Base-by-base conservation (phyloP, 805 yeast genomes). In the Starmerella powellii region DNA sequence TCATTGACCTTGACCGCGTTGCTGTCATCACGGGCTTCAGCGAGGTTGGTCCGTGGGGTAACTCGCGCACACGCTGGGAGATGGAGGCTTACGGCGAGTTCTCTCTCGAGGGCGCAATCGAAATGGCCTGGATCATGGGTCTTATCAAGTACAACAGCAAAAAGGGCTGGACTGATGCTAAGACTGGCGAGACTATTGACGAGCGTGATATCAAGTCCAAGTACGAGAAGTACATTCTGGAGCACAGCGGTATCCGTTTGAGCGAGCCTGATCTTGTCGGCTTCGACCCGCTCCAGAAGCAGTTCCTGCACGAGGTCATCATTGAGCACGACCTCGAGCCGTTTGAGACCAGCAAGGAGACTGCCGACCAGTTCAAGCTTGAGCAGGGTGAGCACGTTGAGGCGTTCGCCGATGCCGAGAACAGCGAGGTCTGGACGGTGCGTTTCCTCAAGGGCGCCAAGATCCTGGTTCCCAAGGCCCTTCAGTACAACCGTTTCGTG, bases 61-160 rank as follows among this genome's bases (percentile, higher is more conserved):
- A 87, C 63, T 68, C 98, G 30, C 82, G 97, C 74, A 91, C 98
- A 44, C 78, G 98, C 73, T 91, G 98, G 98, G 97, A 91, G 67
- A 91, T 91, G 94, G 98, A 91, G 69, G 84, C 96, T 35, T 54
- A 63, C 47, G 98, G 98, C 58, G 85, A 82, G 60, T 91, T 91
- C 67, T 87, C 96, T 8, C 70, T 91, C 56, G 98, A 91, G 67
- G 98, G 98, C 59, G 81, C 95, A 60, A 80, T 91, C 60, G 98
- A 91, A 70, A 87, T 91, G 94, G 97, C 99, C 38, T 91, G 97
- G 96, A 87, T 91, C 56, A 91, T 91, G 97, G 96, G 96, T 54
- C 74, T 82, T 61, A 87, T 91, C 68, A 85, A 84, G 67, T 91
- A 91, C 69, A 91, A 83, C 69, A 83, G 84, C 54, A 97, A 95